A percentile compares a stretch with the other conserved stretches of the same genome.
Evolutionary conservation across 2,329 filamentous ascomycete genomes (phyloP).

Genomic region (Teratosphaeria destructans): DNA sequence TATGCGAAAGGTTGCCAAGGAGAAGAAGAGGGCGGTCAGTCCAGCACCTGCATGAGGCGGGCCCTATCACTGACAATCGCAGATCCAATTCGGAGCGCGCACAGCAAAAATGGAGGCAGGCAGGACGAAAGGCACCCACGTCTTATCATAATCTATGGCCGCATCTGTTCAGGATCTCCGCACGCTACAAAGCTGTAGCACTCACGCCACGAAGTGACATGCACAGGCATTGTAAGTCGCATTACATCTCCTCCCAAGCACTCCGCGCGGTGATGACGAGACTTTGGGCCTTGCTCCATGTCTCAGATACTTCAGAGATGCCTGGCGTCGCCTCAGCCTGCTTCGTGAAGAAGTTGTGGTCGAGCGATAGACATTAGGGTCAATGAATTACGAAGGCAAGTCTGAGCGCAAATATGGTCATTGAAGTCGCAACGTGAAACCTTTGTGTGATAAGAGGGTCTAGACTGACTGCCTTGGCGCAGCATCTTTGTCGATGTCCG

Average conservation of each 20-base stretch:
- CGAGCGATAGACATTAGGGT: conserved; percentile 10
- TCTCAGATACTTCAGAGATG: conserved; percentile 24
- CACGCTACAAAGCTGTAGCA: not conserved
- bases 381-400: conserved; percentile 22
- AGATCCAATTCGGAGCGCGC: conserved; percentile 36
- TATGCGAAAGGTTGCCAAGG: conserved; percentile 60
- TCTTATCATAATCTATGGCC: conserved; percentile 23
- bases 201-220: not conserved
- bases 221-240: not conserved
- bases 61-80: not conserved
- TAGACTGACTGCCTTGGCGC: not conserved
- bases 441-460: not conserved
- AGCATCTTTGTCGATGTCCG: not conserved
- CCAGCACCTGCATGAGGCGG: conserved; percentile 6
- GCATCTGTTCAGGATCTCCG: not conserved
- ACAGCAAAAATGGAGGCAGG: conserved; percentile 41
- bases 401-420: conserved; percentile 12
- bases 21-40: conserved; percentile 83
- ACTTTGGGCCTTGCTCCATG: conserved; percentile 7
- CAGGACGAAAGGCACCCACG: conserved; percentile 38
- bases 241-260: not conserved
- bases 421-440: not conserved
- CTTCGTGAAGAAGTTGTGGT: conserved; percentile 13
- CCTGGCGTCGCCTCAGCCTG: conserved; percentile 14
- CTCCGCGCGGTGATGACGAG: conserved; percentile 16